Conservation (phyloP, 768 basidiomycete species). For the Russula emetica region DNA sequence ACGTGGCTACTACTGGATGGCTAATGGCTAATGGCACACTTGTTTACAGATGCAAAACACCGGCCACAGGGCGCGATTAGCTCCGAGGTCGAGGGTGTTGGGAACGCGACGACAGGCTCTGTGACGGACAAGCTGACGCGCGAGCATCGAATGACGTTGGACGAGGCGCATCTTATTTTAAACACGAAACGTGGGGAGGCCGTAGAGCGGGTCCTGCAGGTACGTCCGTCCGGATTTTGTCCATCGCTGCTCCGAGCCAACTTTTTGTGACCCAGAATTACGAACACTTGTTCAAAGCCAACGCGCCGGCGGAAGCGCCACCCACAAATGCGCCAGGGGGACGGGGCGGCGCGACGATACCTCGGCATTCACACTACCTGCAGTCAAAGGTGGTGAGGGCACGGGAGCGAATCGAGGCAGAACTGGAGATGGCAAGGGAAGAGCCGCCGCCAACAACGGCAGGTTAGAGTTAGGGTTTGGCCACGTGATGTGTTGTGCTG, state of each 20-base stretch:
- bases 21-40: neutral
- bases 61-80: conserved; percentile 67
- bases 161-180: conserved; percentile 90
- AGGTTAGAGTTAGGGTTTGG: neutral
- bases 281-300: conserved; percentile 88
- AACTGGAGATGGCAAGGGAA: conserved; percentile 41
- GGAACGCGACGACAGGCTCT: conserved; percentile 70
- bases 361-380: conserved; percentile 79
- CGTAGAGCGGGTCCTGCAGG: conserved; percentile 69
- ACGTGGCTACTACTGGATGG: neutral
- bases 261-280: conserved; percentile 60
- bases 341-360: conserved; percentile 41
- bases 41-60: conserved; percentile 71
- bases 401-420: conserved; percentile 91
- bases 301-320: conserved; percentile 62
- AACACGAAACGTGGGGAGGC: conserved; percentile 75
- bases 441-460: conserved; percentile 26
- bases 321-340: conserved; percentile 40
- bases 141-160: conserved; percentile 87
- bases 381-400: conserved; percentile 97
- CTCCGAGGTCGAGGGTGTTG: conserved; percentile 66
- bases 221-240: conserved; percentile 35
- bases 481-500: neutral
- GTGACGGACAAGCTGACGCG: conserved; percentile 76
- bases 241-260: neutral